Evolutionary conservation across 2,329 filamentous ascomycete species (phyloP).

Genomic region (Trichoderma atroviride): DNA sequence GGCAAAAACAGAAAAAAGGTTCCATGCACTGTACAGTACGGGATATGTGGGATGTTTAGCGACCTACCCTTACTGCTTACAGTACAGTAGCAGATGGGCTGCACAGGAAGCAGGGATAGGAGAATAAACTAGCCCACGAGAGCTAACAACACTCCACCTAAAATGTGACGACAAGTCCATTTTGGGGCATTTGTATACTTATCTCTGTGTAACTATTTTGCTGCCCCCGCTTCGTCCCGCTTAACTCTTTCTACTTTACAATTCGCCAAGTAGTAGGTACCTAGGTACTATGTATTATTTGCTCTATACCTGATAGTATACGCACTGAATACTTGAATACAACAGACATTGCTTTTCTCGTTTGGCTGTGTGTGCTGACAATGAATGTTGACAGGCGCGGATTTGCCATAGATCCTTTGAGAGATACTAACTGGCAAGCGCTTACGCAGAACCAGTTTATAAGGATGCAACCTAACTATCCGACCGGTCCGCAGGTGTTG

Average conservation of each 20-base stretch:
- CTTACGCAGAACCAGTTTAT: neutral
- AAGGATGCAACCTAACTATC: neutral
- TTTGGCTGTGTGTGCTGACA: neutral
- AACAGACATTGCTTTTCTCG: neutral
- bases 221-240: no score
- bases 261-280: no score
- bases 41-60: neutral
- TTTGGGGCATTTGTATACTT: neutral
- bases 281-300: neutral
- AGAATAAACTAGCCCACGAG: neutral
- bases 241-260: no score
- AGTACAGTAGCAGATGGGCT: neutral
- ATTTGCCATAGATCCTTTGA: neutral
- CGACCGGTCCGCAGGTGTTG: neutral
- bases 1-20: neutral
- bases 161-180: neutral
- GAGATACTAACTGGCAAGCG: neutral
- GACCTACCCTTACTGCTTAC: no score
- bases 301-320: neutral
- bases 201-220: no score
- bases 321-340: neutral
- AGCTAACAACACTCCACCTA: neutral
- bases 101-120: neutral
- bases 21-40: neutral
- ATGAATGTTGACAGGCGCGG: neutral